Evolutionary conservation across 495 filamentous ascomycete genomes (phyloP).

Genomic region (Xylaria curta): DNA sequence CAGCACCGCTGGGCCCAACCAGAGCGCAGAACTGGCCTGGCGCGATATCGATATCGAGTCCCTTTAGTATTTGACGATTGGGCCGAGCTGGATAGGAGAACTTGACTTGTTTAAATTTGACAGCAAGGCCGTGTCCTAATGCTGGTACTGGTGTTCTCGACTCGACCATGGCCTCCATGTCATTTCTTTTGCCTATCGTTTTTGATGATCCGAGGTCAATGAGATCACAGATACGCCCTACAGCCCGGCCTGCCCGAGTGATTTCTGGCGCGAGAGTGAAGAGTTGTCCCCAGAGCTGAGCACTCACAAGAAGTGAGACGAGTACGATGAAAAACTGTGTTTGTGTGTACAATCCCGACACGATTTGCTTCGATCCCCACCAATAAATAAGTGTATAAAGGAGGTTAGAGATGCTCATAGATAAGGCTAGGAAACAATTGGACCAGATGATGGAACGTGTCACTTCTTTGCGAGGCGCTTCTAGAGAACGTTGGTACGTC

Average conservation of each 20-base stretch:
- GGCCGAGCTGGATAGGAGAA: conserved; percentile 69
- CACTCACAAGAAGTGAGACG: conserved; percentile 65
- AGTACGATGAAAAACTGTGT: conserved; percentile 72
- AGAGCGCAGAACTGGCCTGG: conserved; percentile 66
- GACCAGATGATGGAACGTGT: conserved; percentile 53
- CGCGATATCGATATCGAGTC: conserved; percentile 59
- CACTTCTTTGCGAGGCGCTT: conserved; percentile 56
- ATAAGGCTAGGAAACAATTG: conserved; percentile 60
- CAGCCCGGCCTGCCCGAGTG: conserved; percentile 59
- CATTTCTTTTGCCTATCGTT: conserved; percentile 22
- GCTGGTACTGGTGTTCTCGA: conserved; percentile 24
- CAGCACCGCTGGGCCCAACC: conserved; percentile 66
- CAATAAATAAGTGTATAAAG: conserved; percentile 72
- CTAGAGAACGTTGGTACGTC: conserved; percentile 53
- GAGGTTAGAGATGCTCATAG: conserved; percentile 58
- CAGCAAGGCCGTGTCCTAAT: conserved; percentile 46
- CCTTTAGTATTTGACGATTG: conserved; percentile 57
- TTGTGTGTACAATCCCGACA: conserved; percentile 60
- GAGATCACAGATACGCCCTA: conserved; percentile 53
- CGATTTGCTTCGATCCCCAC: conserved; percentile 67
- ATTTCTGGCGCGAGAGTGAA: conserved; percentile 69
- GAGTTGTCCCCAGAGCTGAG: conserved; percentile 69
- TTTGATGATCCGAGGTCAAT: conserved; percentile 52
- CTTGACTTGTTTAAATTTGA: conserved; percentile 60
- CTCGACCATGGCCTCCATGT: conserved; percentile 36